A percentile compares a stretch with the other conserved stretches of the same genome.
Conservation (phyloP, 2,329 filamentous ascomycete genomes). For the Stemphylium beticola region DNA sequence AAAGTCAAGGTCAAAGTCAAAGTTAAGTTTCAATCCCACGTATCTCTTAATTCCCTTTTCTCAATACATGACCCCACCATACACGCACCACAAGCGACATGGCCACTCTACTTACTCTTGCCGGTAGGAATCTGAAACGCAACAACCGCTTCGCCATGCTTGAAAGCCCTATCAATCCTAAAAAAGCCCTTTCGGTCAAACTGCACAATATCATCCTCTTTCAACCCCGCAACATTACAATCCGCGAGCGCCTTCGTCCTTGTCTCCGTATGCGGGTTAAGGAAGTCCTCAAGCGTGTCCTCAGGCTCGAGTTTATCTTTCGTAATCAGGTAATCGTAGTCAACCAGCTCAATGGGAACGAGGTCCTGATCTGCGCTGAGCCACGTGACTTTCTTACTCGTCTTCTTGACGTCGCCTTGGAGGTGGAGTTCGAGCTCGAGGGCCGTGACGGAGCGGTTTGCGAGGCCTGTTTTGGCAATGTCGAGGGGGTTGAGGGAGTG, state of each 20-base stretch:
- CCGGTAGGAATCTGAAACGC: slow-evolving; percentile 75
- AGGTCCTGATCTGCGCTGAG: slow-evolving; percentile 79
- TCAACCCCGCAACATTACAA: slow-evolving; percentile 76
- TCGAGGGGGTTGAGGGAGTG: slow-evolving; percentile 58
- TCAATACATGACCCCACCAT: too few species aligned
- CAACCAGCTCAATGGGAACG: slow-evolving; percentile 82
- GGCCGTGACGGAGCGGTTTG: slow-evolving; percentile 61
- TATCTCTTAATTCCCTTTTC: too few species aligned
- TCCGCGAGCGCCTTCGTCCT: slow-evolving; percentile 80
- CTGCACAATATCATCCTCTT: slow-evolving; percentile 91
- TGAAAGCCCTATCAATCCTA: slow-evolving; percentile 73
- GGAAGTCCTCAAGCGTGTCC: slow-evolving; percentile 81
- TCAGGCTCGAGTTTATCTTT: slow-evolving; percentile 92
- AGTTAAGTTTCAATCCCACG: too few species aligned
- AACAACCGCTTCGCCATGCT: slow-evolving; percentile 65
- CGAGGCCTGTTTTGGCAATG: slow-evolving; percentile 51
- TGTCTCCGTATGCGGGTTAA: slow-evolving; percentile 77
- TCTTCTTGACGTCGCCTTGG: slow-evolving; percentile 91
- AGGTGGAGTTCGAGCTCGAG: slow-evolving; percentile 88
- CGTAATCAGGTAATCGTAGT: slow-evolving; percentile 93
- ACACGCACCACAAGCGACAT: too few species aligned
- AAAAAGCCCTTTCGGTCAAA: slow-evolving; percentile 94
- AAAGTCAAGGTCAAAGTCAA: too few species aligned
- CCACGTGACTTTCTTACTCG: slow-evolving; percentile 97
- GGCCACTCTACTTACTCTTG: slow-evolving; percentile 50